Percentiles rank a stretch among this genome's conserved stretches.
phyloP scores from a whole-genome alignment of 2,329 filamentous ascomycete species.

The Penicillium sp. region DNA sequence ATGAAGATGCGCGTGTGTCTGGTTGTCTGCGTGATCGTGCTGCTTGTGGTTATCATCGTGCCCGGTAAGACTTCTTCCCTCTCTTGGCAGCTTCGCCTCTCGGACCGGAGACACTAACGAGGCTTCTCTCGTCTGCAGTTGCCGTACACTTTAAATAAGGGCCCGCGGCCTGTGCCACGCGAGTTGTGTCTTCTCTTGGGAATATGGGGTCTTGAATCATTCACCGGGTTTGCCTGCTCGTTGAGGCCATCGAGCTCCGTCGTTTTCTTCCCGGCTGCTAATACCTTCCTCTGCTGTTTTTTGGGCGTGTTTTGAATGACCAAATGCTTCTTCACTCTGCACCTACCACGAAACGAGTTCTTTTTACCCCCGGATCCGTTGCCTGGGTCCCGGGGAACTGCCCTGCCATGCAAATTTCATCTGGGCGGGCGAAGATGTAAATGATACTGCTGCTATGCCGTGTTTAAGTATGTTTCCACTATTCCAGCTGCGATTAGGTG shows the following conservation, averaged over 20 bases:
- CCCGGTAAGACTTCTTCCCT: constrained; percentile 65
- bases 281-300: constrained; percentile 37
- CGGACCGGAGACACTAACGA: constrained; percentile 4
- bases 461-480: constrained; percentile 33
- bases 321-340: constrained; percentile 20
- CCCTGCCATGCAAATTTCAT: constrained; percentile 15
- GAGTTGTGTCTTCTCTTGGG: constrained; percentile 31
- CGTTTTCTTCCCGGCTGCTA: constrained; percentile 36
- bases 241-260: constrained; percentile 29
- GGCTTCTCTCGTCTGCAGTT: not conserved
- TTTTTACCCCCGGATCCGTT: constrained; percentile 12
- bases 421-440: constrained; percentile 41
- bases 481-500: constrained; percentile 17
- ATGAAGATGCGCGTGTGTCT: constrained; percentile 99
- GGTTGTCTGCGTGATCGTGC: constrained; percentile 82
- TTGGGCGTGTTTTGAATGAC: constrained; percentile 35
- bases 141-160: not conserved
- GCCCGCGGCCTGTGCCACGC: constrained; percentile 12
- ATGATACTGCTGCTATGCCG: constrained; percentile 42
- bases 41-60: constrained; percentile 91
- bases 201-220: constrained; percentile 28
- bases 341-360: constrained; percentile 30
- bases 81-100: not conserved
- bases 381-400: no score
- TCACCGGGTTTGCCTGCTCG: constrained; percentile 33